Evolutionary conservation across 1,139 yeast genomes (phyloP), one percentile per base, ranked within the genome.

Genomic region (Pichia cactophila): DNA sequence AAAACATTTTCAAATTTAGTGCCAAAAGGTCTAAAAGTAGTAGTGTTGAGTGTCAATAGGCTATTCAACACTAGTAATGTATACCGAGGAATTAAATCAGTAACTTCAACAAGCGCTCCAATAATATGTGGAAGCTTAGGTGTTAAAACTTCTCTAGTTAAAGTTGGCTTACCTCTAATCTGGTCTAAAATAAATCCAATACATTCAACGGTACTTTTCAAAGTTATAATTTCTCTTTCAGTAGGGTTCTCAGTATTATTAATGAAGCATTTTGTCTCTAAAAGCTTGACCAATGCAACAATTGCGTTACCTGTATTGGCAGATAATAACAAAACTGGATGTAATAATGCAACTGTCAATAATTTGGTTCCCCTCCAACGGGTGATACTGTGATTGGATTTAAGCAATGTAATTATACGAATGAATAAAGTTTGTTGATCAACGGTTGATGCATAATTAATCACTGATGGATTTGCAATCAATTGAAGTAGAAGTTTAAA

Each of bases 61-160:
- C 66, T 69, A 50, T 70, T 70, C 54, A 86, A 67, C 1, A 84
- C 73, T 2, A 72, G 73, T 28, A 83, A 63, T 31, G 76, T 63
- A 31, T 73, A 61, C 39, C 57, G 58, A 1, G 82, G 81, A 29
- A 65, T 59, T 46, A 62, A 59, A 17, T 63, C 65, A 26, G 81
- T 61, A 50, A 70, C 65, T 20, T 70, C 77, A 50, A 86, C 62
- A 55, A 83, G 72, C 7, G 77, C 67, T 23, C 78, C 71, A 50
- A 86, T 77, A 42, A 85, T 78, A 3, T 73, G 69, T 12, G 88
- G 80, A 48, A 90, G 69, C 56, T 82, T 82, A 4, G 97, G 95
- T 1, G 95, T 86, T 52, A 89, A 74, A 8, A 86, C 72, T 60
- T 89, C 96, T 63, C 97, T 77, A 2, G 95, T 83, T 45, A 90